phyloP scores from a whole-genome alignment of 148 eudicot genomes.

The Silene uniflora region DNA sequence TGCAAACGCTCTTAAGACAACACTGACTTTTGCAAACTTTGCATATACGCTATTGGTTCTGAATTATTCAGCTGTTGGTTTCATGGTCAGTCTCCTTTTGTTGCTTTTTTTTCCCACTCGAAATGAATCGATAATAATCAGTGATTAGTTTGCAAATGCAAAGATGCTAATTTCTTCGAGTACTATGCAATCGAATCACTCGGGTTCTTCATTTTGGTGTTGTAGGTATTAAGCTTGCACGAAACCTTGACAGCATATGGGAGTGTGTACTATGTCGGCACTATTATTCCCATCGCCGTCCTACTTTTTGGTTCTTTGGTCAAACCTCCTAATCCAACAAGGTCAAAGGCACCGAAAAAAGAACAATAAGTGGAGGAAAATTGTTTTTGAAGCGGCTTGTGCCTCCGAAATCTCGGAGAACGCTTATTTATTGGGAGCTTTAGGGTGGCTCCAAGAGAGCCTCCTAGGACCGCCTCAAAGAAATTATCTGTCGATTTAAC shows the following conservation, averaged over 20 bases:
- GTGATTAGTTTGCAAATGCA: neutral
- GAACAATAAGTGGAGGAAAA: constrained; percentile 39
- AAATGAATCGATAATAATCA: neutral
- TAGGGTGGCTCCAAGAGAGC: constrained; percentile 6
- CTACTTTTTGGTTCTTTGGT: constrained; percentile 57
- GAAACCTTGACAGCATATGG: constrained; percentile 76
- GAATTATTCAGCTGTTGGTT: constrained; percentile 78
- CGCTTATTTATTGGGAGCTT: neutral
- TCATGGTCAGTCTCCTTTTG: constrained; percentile 53
- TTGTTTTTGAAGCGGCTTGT: constrained; percentile 1
- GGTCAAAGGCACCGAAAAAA: constrained; percentile 68
- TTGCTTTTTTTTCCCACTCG: neutral
- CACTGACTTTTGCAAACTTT: constrained; percentile 51
- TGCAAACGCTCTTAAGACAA: constrained; percentile 37
- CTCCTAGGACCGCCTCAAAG: constrained; percentile 1
- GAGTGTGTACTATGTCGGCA: constrained; percentile 80
- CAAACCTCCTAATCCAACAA: constrained; percentile 65
- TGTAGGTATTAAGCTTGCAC: constrained; percentile 85
- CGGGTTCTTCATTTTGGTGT: neutral
- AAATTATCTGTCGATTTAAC: neutral
- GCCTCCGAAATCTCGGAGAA: neutral
- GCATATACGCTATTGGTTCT: constrained; percentile 68
- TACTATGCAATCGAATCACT: neutral
- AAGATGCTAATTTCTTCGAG: neutral
- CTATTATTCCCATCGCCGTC: constrained; percentile 63